A percentile compares a stretch with the other conserved stretches of the same genome.
Evolutionary conservation across 2,329 filamentous ascomycete genomes (phyloP).

Genomic region (Myotisia sp.): DNA sequence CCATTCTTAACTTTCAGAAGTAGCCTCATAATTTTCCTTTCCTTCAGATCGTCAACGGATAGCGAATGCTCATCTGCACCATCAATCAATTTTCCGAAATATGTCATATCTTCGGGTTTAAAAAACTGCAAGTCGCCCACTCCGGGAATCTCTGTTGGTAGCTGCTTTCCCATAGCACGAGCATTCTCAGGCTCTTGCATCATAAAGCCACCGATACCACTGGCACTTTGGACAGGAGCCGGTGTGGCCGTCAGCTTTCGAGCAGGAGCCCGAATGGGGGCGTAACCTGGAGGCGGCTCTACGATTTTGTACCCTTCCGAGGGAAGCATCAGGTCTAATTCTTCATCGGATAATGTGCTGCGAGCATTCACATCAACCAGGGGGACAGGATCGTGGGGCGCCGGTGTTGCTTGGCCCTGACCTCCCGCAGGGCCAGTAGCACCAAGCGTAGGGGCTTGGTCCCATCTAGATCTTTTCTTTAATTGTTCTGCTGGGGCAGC

Average conservation of each 20-base stretch:
- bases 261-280: slow-evolving; percentile 61
- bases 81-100: slow-evolving; percentile 95
- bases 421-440: slow-evolving; percentile 60
- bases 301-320: slow-evolving; percentile 86
- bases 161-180: slow-evolving; percentile 69
- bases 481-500: slow-evolving; percentile 42
- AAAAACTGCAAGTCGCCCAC: slow-evolving; percentile 95
- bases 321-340: slow-evolving; percentile 81
- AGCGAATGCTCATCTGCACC: slow-evolving; percentile 81
- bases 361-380: slow-evolving; percentile 57
- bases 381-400: slow-evolving; percentile 47
- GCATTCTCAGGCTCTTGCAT: slow-evolving; percentile 89
- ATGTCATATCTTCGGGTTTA: slow-evolving; percentile 96
- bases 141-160: slow-evolving; percentile 84
- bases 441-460: slow-evolving; percentile 58
- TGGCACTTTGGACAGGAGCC: slow-evolving; percentile 45
- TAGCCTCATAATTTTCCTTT: slow-evolving; percentile 95
- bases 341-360: slow-evolving; percentile 81
- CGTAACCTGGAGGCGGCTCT: slow-evolving; percentile 81
- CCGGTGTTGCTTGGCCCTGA: slow-evolving; percentile 61
- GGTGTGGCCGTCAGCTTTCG: slow-evolving; percentile 63
- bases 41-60: slow-evolving; percentile 89
- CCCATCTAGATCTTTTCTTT: slow-evolving; percentile 78
- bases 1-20: slow-evolving; percentile 98
- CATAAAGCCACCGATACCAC: slow-evolving; percentile 67